These are phyloP conservation scores for Wickerhamiella occidentalis DNA, from an alignment of 805 yeast genomes.

Conservation along the genomic window DNA sequence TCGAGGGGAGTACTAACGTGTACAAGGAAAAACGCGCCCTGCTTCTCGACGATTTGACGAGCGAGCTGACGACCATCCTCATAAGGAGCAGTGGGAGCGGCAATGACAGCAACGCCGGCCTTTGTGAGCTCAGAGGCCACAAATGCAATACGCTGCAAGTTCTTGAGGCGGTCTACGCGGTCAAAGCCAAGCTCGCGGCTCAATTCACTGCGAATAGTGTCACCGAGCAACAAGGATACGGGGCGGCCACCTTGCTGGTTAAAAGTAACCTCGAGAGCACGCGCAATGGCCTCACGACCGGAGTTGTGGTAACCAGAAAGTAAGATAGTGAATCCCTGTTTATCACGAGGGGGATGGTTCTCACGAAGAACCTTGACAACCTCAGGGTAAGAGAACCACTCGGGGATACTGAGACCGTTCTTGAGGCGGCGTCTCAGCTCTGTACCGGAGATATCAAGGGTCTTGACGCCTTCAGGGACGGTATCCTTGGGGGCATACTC, in stretches of 20 bases:
- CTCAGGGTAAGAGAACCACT: constrained; percentile 95
- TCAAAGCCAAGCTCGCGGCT: constrained; percentile 33
- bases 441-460: constrained; percentile 89
- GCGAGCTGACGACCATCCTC: constrained; percentile 34
- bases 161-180: constrained; percentile 30
- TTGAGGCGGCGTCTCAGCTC: constrained; percentile 79
- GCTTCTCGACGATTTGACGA: constrained; percentile 35
- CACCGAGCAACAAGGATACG: constrained; percentile 45
- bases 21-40: constrained; percentile 41
- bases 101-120: constrained; percentile 86
- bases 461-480: constrained; percentile 63
- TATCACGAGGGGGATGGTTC: constrained; percentile 80
- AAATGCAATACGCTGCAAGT: constrained; percentile 41
- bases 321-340: constrained; percentile 77
- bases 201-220: constrained; percentile 31
- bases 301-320: constrained; percentile 49
- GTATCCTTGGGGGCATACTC: constrained; percentile 92
- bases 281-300: constrained; percentile 54
- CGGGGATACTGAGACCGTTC: constrained; percentile 82
- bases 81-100: constrained; percentile 42
- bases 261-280: constrained; percentile 79
- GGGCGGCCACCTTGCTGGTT: constrained; percentile 85
- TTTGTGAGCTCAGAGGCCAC: constrained; percentile 65
- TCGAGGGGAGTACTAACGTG: constrained; percentile 42
- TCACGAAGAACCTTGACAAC: constrained; percentile 85